These are phyloP conservation scores for Trypanosomatidae sp. DNA, from an alignment of 208 protist genomes.

Conservation along the genomic window DNA sequence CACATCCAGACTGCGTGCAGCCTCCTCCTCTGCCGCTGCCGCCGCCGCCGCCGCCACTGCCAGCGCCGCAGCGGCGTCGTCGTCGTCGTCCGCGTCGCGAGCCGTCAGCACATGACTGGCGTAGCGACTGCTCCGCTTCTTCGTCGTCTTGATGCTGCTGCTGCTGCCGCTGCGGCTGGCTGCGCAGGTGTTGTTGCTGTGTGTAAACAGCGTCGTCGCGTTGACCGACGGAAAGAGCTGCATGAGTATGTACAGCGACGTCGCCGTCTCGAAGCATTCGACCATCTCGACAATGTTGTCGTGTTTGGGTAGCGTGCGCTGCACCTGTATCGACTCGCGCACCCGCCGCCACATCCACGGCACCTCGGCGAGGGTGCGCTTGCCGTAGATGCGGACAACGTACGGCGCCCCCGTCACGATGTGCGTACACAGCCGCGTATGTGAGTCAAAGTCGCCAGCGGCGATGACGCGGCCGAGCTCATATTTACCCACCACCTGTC, in stretches of 20 bases:
- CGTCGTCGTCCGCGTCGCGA: too few relatives aligned
- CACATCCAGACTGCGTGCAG: too few relatives aligned
- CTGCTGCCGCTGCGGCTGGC: too few relatives aligned
- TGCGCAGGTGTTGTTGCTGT: conserved; percentile 7
- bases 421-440: conserved; percentile 68
- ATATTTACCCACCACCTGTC: conserved; percentile 75
- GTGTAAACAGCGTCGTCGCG: conserved; percentile 32
- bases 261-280: conserved; percentile 75
- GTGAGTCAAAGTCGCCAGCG: conserved; percentile 74
- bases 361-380: conserved; percentile 47
- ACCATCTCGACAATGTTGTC: conserved; percentile 76
- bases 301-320: conserved; percentile 65
- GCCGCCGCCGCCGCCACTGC: too few relatives aligned
- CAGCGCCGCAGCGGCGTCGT: too few relatives aligned
- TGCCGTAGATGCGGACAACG: conserved; percentile 75
- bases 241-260: conserved; percentile 81
- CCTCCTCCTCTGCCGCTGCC: too few relatives aligned
- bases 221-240: conserved; percentile 59
- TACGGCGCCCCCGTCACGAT: conserved; percentile 63
- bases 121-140: conserved; percentile 4
- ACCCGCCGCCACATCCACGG: conserved; percentile 81
- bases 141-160: too few relatives aligned
- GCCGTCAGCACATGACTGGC: not conserved
- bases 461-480: conserved; percentile 64
- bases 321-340: conserved; percentile 64